A percentile compares a stretch with the other conserved stretches of the same genome.
phyloP scores from a whole-genome alignment of 176 grass and related monocot genomes.

The Oryza brachyantha region DNA sequence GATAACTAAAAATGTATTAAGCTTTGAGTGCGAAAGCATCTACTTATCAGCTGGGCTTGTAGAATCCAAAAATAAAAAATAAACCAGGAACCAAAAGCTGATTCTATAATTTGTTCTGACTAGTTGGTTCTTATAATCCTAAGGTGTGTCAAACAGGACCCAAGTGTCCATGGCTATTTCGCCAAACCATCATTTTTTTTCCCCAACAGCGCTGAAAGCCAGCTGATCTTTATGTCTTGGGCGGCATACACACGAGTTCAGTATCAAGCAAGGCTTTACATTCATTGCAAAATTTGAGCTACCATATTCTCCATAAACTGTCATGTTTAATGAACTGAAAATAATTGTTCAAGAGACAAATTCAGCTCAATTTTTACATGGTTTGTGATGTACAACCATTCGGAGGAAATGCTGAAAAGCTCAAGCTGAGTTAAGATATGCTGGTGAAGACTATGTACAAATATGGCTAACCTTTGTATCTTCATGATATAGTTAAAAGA shows the following conservation, averaged over 20 bases:
- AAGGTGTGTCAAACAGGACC: too few species aligned
- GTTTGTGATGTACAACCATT: conserved; percentile 14
- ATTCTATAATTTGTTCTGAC: too few species aligned
- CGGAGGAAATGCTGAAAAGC: not conserved
- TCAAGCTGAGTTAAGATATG: not conserved
- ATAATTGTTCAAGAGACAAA: not conserved
- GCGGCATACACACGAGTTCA: not conserved
- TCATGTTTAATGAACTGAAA: not conserved
- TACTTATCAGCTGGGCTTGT: too few species aligned
- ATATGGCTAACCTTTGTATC: conserved; percentile 35
- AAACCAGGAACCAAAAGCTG: too few species aligned
- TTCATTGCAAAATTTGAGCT: not conserved
- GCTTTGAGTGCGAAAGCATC: too few species aligned
- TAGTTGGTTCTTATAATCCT: too few species aligned
- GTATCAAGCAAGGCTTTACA: not conserved
- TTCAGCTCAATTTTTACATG: conserved; percentile 17
- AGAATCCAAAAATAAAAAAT: too few species aligned
- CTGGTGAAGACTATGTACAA: conserved; percentile 33
- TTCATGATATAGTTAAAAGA: conserved; percentile 31
- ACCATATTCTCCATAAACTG: not conserved
- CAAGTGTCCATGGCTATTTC: too few species aligned
- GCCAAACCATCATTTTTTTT: too few species aligned
- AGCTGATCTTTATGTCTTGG: too few species aligned
- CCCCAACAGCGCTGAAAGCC: too few species aligned
- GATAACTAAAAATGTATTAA: too few species aligned